Evolutionary conservation across 176 grass and related monocot species (phyloP).

Genomic region (Oryza nivara): DNA sequence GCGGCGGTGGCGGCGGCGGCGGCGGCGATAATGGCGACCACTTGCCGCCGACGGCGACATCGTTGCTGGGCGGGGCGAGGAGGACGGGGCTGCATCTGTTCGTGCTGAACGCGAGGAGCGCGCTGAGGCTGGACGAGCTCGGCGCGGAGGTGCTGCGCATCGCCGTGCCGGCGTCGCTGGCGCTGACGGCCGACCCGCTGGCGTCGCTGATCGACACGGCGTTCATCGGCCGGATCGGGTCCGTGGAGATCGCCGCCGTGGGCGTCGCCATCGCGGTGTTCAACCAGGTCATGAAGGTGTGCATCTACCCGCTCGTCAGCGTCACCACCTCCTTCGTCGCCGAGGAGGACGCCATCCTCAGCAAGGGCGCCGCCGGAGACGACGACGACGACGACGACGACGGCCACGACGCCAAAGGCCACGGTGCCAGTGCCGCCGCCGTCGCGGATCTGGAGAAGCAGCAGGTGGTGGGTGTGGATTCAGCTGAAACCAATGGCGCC

Average conservation of each 20-base stretch:
- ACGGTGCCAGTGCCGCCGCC: neutral
- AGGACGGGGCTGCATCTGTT: conserved; percentile 62
- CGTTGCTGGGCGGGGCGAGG: conserved; percentile 45
- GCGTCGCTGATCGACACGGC: conserved; percentile 91
- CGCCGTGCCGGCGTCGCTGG: conserved; percentile 81
- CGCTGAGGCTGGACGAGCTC: conserved; percentile 85
- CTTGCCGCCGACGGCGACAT: neutral
- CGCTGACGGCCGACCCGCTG: conserved; percentile 84
- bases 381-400: too few species aligned
- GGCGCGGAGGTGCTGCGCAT: conserved; percentile 79
- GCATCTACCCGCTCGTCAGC: conserved; percentile 96
- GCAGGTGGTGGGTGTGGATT: neutral
- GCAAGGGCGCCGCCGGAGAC: conserved; percentile 17
- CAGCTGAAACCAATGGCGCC: neutral
- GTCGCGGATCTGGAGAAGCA: neutral
- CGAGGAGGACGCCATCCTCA: conserved; percentile 95
- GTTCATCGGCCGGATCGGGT: conserved; percentile 82
- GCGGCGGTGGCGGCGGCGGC: too few species aligned
- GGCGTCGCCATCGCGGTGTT: conserved; percentile 96
- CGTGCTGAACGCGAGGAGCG: conserved; percentile 65
- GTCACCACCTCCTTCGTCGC: conserved; percentile 97
- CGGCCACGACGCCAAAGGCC: too few species aligned
- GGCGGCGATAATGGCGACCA: neutral
- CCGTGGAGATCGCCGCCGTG: conserved; percentile 84
- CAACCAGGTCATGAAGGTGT: conserved; percentile 96